Evolutionary conservation across 83 land plant genomes (phyloP).

Genomic region (Diphasiastrum complanatum): DNA sequence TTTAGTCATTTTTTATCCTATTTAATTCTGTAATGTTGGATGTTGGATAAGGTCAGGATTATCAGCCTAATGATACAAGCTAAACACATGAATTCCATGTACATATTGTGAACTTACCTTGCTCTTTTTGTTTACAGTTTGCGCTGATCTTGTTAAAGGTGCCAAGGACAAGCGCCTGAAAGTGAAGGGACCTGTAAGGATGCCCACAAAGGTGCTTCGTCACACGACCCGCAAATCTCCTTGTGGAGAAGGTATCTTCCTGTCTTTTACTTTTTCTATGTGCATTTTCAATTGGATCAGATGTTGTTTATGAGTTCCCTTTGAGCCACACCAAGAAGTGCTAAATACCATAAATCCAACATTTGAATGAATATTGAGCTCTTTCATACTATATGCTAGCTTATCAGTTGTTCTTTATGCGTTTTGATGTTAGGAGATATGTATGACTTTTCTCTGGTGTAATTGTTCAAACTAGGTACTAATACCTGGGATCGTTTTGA

Average conservation of each 20-base stretch:
- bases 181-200: constrained; percentile 35
- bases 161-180: constrained; percentile 33
- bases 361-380: too few relatives aligned
- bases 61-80: too few relatives aligned
- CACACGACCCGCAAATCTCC: constrained; percentile 34
- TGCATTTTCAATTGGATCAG: not conserved
- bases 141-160: constrained; percentile 23
- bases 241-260: constrained; percentile 35
- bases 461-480: constrained; percentile 39
- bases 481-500: constrained; percentile 81
- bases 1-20: too few relatives aligned
- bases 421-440: not conserved
- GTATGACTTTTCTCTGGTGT: not conserved
- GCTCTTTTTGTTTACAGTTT: constrained; percentile 25
- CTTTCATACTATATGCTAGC: not conserved
- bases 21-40: not conserved
- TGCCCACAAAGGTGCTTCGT: constrained; percentile 36
- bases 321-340: too few relatives aligned
- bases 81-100: too few relatives aligned
- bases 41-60: constrained; percentile 9
- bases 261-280: too few relatives aligned
- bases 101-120: not conserved
- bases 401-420: not conserved
- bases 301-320: not conserved
- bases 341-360: too few relatives aligned